These are phyloP conservation scores for Adansonia madagascariensis DNA, from an alignment of 441 rosid genomes.

Conservation along the genomic window DNA sequence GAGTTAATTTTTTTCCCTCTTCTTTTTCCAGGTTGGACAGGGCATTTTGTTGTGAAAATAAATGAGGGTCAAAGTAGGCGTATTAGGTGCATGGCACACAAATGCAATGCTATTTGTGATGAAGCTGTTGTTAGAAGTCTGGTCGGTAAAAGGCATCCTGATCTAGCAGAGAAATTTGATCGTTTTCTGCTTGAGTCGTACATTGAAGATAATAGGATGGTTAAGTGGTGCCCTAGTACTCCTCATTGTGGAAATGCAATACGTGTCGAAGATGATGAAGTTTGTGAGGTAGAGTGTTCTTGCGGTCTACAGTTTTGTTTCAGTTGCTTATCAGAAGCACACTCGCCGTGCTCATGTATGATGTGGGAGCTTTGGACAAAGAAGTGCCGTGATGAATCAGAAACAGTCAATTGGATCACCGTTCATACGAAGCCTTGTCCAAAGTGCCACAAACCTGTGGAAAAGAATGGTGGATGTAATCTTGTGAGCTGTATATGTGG, in stretches of 20 bases:
- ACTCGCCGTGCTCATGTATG: conserved; percentile 87
- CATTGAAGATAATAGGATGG: conserved; percentile 84
- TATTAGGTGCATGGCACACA: conserved; percentile 73
- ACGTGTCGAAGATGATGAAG: conserved; percentile 64
- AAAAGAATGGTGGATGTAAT: conserved; percentile 88
- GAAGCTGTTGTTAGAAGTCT: conserved; percentile 63
- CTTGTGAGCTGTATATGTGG: conserved; percentile 66
- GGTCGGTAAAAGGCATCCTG: conserved; percentile 59
- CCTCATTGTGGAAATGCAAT: conserved; percentile 93
- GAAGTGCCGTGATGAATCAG: conserved; percentile 74
- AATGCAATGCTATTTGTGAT: conserved; percentile 69
- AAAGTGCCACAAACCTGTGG: conserved; percentile 66
- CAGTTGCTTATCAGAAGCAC: conserved; percentile 65
- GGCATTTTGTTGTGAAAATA: conserved; percentile 73
- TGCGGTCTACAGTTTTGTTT: conserved; percentile 83
- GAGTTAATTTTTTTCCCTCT: background rate
- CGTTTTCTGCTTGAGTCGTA: conserved; percentile 81
- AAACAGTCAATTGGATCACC: conserved; percentile 68
- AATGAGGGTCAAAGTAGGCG: conserved; percentile 80
- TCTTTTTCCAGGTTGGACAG: conserved; percentile 64
- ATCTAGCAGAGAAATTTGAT: conserved; percentile 71
- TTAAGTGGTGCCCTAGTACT: conserved; percentile 90
- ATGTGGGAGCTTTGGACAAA: conserved; percentile 90
- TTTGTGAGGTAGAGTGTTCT: conserved; percentile 78
- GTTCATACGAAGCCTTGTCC: conserved; percentile 79